phyloP scores from a whole-genome alignment of 1,284 basidiomycete genomes.

The Microbotryum silenes-acaulis region DNA sequence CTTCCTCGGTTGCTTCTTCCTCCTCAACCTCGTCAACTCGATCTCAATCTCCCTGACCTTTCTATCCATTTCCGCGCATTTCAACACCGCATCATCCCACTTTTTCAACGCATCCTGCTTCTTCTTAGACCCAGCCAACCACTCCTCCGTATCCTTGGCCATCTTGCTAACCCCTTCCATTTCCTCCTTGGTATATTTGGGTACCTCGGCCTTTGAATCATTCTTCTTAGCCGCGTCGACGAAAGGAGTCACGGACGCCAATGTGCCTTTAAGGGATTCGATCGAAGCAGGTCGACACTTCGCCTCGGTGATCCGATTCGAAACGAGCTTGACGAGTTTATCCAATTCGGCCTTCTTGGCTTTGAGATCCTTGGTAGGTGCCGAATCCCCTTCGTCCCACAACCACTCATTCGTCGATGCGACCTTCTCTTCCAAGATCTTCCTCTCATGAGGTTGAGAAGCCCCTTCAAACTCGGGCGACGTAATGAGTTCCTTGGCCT shows the following conservation, averaged over 20 bases:
- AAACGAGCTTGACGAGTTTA: conserved; percentile 58
- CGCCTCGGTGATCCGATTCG: too few relatives aligned
- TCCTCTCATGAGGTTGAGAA: conserved; percentile 53
- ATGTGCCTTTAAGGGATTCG: conserved; percentile 59
- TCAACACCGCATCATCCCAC: conserved; percentile 72
- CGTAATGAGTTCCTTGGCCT: conserved; percentile 68
- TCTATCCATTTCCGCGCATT: conserved; percentile 71
- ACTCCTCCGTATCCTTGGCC: conserved; percentile 66
- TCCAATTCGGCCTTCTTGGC: conserved; percentile 76
- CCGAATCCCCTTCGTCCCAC: conserved; percentile 73
- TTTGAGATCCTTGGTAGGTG: conserved; percentile 63
- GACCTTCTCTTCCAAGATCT: conserved; percentile 56
- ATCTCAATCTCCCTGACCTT: conserved; percentile 69
- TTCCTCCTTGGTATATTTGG: conserved; percentile 66
- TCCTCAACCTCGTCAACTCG: conserved; percentile 45
- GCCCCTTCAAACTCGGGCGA: conserved; percentile 43
- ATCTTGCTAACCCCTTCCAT: conserved; percentile 62
- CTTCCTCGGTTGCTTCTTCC: conserved; percentile 29
- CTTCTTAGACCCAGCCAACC: conserved; percentile 70
- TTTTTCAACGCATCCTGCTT: conserved; percentile 64
- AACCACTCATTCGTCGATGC: conserved; percentile 74
- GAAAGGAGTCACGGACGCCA: conserved; percentile 59
- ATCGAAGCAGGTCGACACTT: conserved; percentile 48
- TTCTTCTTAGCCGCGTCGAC: conserved; percentile 64
- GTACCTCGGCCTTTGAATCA: conserved; percentile 43